Percentiles rank a stretch among this genome's conserved stretches.
Evolutionary conservation across 139 green algal genomes (phyloP).

Genomic region (Chara braunii): DNA sequence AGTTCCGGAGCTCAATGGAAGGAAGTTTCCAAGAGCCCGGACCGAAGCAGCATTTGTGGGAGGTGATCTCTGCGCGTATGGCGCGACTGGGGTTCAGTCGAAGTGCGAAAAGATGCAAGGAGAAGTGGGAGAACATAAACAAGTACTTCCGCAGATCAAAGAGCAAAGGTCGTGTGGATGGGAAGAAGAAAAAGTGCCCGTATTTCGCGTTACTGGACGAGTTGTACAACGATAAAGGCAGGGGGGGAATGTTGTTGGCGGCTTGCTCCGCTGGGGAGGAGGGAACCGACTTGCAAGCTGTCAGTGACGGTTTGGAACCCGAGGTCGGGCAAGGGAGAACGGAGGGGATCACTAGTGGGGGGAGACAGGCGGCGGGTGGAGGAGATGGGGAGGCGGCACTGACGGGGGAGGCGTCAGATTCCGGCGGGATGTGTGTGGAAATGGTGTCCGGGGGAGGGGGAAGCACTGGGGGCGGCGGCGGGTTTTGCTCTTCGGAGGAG

Average conservation of each 20-base stretch:
- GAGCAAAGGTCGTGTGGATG: not conserved
- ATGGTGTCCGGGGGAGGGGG: too few relatives aligned
- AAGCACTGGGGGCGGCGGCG: not conserved
- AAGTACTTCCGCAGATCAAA: slow-evolving; percentile 1
- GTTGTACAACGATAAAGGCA: not conserved
- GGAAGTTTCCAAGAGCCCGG: not conserved
- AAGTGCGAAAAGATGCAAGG: not conserved
- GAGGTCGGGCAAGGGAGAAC: too few relatives aligned
- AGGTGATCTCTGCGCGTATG: not conserved
- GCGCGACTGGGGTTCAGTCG: not conserved
- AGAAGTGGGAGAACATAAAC: slow-evolving; percentile 1
- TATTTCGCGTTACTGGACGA: not conserved
- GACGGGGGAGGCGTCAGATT: too few relatives aligned
- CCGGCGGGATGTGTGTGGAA: too few relatives aligned
- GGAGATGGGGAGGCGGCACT: too few relatives aligned
- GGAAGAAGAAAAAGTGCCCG: not conserved
- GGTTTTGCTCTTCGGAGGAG: not conserved
- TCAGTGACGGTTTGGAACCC: not conserved
- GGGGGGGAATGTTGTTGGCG: not conserved
- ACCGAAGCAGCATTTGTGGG: not conserved
- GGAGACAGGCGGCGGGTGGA: too few relatives aligned
- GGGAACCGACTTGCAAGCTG: not conserved
- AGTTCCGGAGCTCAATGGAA: not conserved
- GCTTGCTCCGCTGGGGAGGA: not conserved
- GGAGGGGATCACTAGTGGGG: too few relatives aligned